Conservation (phyloP, 73 alveolate species). For the Uronychia setigera region DNA sequence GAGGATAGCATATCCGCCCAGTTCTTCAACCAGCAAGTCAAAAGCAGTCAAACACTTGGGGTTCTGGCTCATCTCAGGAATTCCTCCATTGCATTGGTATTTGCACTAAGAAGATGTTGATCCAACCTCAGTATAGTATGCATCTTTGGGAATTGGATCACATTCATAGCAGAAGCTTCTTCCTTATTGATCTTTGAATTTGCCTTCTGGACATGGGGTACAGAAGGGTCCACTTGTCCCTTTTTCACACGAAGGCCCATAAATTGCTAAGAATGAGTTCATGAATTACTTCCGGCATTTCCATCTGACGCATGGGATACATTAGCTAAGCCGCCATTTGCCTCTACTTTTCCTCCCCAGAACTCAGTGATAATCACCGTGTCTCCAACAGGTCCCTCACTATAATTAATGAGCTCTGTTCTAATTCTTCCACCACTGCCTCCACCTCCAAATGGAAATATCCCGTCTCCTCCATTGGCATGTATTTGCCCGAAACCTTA, state of each 20-base stretch:
- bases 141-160: neutral
- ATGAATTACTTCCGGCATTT: neutral
- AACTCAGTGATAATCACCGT: neutral
- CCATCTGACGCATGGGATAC: neutral
- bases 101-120: neutral
- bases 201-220: neutral
- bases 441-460: neutral
- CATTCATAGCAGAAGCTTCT: neutral
- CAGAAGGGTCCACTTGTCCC: neutral
- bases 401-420: neutral
- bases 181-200: neutral
- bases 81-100: neutral
- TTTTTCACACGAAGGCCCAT: neutral
- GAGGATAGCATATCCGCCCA: neutral
- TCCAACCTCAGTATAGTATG: neutral
- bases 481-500: neutral
- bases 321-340: neutral
- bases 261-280: neutral
- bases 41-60: neutral
- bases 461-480: neutral
- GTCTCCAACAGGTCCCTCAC: neutral
- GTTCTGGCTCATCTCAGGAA: neutral
- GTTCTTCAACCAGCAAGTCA: neutral
- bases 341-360: neutral
- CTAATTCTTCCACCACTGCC: neutral